Base-by-base conservation (phyloP, 495 filamentous ascomycete species). In the Penicillium taxi region DNA sequence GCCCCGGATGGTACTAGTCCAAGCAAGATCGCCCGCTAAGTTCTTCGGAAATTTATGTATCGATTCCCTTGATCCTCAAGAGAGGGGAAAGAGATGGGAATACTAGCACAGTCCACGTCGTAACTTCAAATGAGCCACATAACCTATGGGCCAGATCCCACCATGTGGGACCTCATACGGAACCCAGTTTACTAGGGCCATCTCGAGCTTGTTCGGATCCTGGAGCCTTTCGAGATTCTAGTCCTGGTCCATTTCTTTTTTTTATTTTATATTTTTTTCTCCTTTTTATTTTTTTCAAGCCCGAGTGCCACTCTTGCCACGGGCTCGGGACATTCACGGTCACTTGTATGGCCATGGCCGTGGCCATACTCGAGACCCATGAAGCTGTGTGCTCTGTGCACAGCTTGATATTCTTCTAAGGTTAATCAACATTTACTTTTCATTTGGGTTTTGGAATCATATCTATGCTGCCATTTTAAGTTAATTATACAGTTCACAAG, bases 11-110 rank as follows among this genome's bases (percentile, higher is more conserved):
- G 22, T 24, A 11, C 14, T 17, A 19, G 34, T 16, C 22, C 23
- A 25, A 17, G 16, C 23, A 22, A 38, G 27, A 44, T 49, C 41
- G 30, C 35, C 44, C 48, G 32, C 25, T 36, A 29, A n/a, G 22
- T 39, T 25, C 23, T 25, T 45, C 49, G 45, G 49, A 48, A 41
- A 46, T 19, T 51, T 39, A 44, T 47, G 20, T 43, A 39, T 30
- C 26, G 36, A 21, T 14, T 24, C 15, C 11, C n/a, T 16, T 19
- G 26, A 21, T 31, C 29, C 23, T 19, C 5, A 9, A 28, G 26
- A 5, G 4, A 9, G 5, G 26, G 5, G n/a, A 5, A 9, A 12
- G 15, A 13, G 23, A 28, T 28, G 15, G 15, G 15, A 28, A 28
- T 28, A 28, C 4, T 25, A 6, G 23, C 6, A 25, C 6, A 11